Evolutionary conservation across 2,329 filamentous ascomycete genomes (phyloP).

Genomic region (Microascus cirrosus): DNA sequence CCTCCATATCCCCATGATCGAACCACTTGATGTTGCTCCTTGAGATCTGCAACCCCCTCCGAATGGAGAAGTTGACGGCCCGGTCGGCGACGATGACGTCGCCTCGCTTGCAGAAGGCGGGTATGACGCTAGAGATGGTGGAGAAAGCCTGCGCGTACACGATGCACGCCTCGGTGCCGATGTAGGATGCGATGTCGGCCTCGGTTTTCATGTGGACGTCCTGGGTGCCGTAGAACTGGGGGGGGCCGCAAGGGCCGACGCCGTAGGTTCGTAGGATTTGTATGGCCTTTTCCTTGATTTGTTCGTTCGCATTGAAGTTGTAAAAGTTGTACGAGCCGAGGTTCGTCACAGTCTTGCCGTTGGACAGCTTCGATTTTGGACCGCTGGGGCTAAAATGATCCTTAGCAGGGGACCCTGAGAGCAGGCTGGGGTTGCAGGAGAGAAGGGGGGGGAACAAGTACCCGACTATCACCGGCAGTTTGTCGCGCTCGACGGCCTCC

Average conservation of each 20-base stretch:
- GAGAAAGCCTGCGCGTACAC: constrained; percentile 95
- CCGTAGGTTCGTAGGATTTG: constrained; percentile 90
- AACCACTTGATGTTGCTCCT: constrained; percentile 89
- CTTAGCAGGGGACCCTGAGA: neutral
- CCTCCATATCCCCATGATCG: constrained; percentile 91
- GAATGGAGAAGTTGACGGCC: constrained; percentile 85
- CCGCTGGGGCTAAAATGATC: constrained; percentile 58
- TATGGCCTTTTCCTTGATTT: constrained; percentile 89
- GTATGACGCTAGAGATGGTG: constrained; percentile 93
- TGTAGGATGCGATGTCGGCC: constrained; percentile 78
- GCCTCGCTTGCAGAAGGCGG: constrained; percentile 90
- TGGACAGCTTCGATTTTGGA: constrained; percentile 79
- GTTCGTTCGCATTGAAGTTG: constrained; percentile 89
- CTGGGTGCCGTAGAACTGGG: constrained; percentile 96
- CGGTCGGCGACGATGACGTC: constrained; percentile 95
- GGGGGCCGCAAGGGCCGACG: constrained; percentile 91
- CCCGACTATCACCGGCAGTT: constrained; percentile 79
- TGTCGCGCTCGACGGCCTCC: constrained; percentile 76
- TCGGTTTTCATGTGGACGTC: constrained; percentile 98
- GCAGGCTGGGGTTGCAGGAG: neutral
- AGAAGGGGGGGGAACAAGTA: constrained; percentile 24
- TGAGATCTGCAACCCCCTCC: constrained; percentile 88
- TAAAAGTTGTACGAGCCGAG: constrained; percentile 95
- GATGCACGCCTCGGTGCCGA: constrained; percentile 82
- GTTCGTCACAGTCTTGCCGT: constrained; percentile 83